These are phyloP conservation scores for Nectriaceae sp. DNA, from an alignment of 2,329 filamentous ascomycete genomes.

Conservation along the genomic window DNA sequence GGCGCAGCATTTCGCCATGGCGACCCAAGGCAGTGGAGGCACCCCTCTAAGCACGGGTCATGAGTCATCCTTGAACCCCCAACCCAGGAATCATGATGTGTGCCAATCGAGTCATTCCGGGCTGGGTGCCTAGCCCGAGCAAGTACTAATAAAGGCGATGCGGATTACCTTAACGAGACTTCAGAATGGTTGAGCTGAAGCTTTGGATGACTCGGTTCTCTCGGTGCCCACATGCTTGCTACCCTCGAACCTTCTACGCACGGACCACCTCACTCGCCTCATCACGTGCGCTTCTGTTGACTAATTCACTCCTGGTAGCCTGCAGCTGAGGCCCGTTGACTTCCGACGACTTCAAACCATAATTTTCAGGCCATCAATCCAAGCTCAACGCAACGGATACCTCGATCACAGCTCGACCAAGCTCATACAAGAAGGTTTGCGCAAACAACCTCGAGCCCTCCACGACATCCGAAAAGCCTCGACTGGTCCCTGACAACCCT, in stretches of 20 bases:
- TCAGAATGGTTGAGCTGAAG: background rate
- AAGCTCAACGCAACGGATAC: constrained; percentile 14
- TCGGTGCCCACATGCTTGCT: no score
- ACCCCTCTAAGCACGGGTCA: constrained; percentile 22
- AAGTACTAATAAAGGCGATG: constrained; percentile 27
- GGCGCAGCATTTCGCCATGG: constrained; percentile 27
- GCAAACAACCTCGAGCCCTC: no score
- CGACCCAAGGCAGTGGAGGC: constrained; percentile 20
- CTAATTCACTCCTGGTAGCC: constrained; percentile 32
- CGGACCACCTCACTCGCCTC: constrained; percentile 16
- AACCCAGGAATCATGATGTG: constrained; percentile 19
- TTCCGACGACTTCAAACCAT: constrained; percentile 34
- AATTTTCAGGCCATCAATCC: constrained; percentile 38
- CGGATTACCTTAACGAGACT: background rate
- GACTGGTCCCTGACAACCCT: background rate
- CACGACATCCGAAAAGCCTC: no score
- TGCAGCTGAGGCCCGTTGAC: constrained; percentile 23
- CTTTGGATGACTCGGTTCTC: background rate
- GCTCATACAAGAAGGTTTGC: no score
- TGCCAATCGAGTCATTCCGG: constrained; percentile 23
- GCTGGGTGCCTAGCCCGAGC: constrained; percentile 22
- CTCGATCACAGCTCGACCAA: constrained; percentile 12
- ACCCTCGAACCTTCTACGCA: constrained; percentile 7
- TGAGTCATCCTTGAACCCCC: constrained; percentile 24
- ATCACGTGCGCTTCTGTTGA: constrained; percentile 32